Evolutionary conservation across 768 basidiomycete species (phyloP).

Genomic region (Mycena rosella): DNA sequence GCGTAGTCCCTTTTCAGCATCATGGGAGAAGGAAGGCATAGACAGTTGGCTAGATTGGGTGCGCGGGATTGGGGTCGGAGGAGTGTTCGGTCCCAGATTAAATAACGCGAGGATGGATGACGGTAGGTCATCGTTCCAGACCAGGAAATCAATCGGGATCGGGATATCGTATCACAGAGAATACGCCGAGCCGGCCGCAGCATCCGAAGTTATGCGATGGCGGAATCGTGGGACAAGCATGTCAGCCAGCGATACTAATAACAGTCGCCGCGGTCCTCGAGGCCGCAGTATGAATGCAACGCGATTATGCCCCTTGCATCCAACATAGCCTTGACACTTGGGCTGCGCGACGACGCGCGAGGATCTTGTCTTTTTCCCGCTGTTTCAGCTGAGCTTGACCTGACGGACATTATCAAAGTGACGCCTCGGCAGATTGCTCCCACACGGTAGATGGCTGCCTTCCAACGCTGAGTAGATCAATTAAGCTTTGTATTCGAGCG

Average conservation of each 20-base stretch:
- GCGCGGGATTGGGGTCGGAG: not conserved
- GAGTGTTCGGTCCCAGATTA: conserved; percentile 17
- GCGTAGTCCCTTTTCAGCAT: conserved; percentile 27
- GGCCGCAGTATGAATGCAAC: not conserved
- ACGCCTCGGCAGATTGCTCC: too few species aligned
- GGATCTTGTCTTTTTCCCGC: too few species aligned
- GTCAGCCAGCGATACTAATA: not conserved
- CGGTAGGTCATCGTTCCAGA: conserved; percentile 29
- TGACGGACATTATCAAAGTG: too few species aligned
- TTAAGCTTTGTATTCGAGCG: not conserved
- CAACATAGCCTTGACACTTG: too few species aligned
- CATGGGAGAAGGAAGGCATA: conserved; percentile 22
- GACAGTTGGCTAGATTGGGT: not conserved
- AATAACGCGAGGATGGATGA: conserved; percentile 13
- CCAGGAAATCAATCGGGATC: conserved; percentile 49
- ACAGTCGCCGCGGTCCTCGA: not conserved
- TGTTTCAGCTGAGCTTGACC: too few species aligned
- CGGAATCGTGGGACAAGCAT: not conserved
- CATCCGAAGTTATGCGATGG: conserved; percentile 43
- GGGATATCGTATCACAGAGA: conserved; percentile 51
- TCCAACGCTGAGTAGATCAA: not conserved
- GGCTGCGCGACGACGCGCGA: too few species aligned
- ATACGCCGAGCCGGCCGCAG: conserved; percentile 51
- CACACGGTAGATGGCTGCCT: not conserved
- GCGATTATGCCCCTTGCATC: not conserved